Base-by-base conservation (phyloP, 2,329 filamentous ascomycete species). In the Neonectria magnoliae region DNA sequence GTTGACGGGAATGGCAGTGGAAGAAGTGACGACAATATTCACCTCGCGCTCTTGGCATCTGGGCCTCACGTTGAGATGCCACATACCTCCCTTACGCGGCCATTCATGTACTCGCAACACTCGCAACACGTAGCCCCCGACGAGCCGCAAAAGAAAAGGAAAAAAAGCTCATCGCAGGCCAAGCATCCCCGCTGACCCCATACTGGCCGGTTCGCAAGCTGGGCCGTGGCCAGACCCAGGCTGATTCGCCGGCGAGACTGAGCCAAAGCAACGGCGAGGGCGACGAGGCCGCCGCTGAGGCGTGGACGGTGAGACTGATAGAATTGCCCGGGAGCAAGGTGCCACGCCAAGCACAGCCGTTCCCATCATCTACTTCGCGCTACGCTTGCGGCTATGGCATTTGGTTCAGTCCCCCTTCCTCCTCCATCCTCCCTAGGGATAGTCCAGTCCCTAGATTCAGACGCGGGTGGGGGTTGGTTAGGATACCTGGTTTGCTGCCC, bases 381-480 rank as follows among this genome's bases (percentile, higher is more conserved):
- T 53, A 52, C 51, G 27, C 44, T 57, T 47, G 53, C 47, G 18
- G 41, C 14, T 8, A 18, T 27, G 41, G 41, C n/a, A 51, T 13
- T 20, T 51, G n/a, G n/a, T 20, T 14, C 45, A 50, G 16, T 31
- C 13, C 38, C 18, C 13, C 38, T 18, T 14, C 47, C 25, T 29
- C n/a, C 45, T 31, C 42, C 27, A 25, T 18, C 29, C 16, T 50
- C 66, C 60, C 60, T 63, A 62, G 51, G n/a, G n/a, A 42, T 20
- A n/a, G 16, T 4, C 14, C 18, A 41, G 45, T 54, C 41, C 42
- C 50, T 62, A 64, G 70, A 73, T 68, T 60, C 64, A 65, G 66
- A 71, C 71, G 60, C 55, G 36, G 57, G 69, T 72, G 69, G 69
- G 69, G 60, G 47, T 47, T 50, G 50, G 36, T 36, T 36, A 13